Conservation (phyloP, 805 yeast genomes). For the Metschnikowia amazonensis region DNA sequence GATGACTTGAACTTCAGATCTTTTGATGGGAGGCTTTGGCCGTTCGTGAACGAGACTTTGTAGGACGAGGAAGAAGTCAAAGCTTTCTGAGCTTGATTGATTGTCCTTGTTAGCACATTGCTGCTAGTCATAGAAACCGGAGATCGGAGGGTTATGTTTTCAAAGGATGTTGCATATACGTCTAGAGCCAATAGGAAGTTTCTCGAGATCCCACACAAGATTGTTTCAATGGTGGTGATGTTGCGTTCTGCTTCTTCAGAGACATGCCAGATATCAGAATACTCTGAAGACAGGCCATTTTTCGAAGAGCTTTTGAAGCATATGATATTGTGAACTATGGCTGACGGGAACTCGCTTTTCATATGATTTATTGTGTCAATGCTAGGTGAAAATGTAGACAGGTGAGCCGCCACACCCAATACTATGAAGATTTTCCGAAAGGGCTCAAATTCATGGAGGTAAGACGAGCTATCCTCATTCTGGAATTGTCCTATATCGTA, state of each 20-base stretch:
- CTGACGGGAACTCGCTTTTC: constrained; percentile 44
- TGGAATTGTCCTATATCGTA: constrained; percentile 49
- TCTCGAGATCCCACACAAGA: constrained; percentile 68
- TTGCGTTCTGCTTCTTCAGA: constrained; percentile 24
- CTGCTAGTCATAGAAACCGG: constrained; percentile 65
- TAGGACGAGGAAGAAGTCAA: constrained; percentile 40
- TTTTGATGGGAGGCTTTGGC: constrained; percentile 11
- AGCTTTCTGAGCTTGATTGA: constrained; percentile 41
- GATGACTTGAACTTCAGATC: constrained; percentile 34
- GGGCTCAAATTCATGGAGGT: constrained; percentile 86
- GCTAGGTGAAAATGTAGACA: constrained; percentile 1
- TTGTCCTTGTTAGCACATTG: constrained; percentile 39
- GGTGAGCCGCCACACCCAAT: constrained; percentile 40
- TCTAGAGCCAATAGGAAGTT: constrained; percentile 62
- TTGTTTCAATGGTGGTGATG: constrained; percentile 48
- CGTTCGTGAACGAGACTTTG: constrained; percentile 27
- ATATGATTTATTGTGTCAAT: constrained; percentile 25
- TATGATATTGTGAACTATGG: constrained; percentile 52
- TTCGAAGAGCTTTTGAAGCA: constrained; percentile 48
- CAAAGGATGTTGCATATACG: constrained; percentile 65
- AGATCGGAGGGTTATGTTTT: constrained; percentile 76
- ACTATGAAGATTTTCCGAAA: constrained; percentile 72
- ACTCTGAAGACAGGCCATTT: background rate
- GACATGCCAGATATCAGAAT: constrained; percentile 20
- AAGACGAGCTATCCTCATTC: constrained; percentile 54